Percentiles rank a stretch among this genome's conserved stretches.
phyloP scores from a whole-genome alignment of 306 rosid genomes.

The Senna tora region DNA sequence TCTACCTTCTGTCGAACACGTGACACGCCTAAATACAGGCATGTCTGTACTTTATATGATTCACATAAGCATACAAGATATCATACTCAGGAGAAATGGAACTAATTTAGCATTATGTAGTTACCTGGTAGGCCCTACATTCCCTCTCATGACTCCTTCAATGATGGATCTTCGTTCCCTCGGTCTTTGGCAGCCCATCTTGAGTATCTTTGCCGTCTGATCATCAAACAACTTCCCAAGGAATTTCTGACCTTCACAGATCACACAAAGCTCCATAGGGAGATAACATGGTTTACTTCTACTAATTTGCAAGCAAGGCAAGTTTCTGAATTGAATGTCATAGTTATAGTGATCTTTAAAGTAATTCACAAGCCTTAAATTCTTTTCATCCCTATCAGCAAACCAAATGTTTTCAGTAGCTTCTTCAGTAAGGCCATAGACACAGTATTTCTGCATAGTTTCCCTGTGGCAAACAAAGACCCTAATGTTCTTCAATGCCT shows the following conservation, averaged over 20 bases:
- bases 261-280: constrained; percentile 97
- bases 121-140: constrained; percentile 90
- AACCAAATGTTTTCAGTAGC: constrained; percentile 91
- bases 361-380: constrained; percentile 74
- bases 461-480: constrained; percentile 96
- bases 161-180: constrained; percentile 81
- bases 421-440: constrained; percentile 85
- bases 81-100: constrained; percentile 26
- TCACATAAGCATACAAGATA: constrained; percentile 27
- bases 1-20: no score
- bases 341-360: constrained; percentile 95
- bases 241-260: constrained; percentile 97
- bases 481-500: constrained; percentile 83
- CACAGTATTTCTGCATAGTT: constrained; percentile 91
- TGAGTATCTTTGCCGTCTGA: constrained; percentile 92
- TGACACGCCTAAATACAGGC: no score
- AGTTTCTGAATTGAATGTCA: constrained; percentile 81
- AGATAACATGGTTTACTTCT: constrained; percentile 96
- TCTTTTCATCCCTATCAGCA: constrained; percentile 86
- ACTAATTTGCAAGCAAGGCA: constrained; percentile 95
- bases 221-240: constrained; percentile 94
- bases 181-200: constrained; percentile 96
- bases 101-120: constrained; percentile 19
- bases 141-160: constrained; percentile 84
- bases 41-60: no score